Base-by-base conservation (phyloP, 1,284 basidiomycete genomes). In the Phylloporus gajari region DNA sequence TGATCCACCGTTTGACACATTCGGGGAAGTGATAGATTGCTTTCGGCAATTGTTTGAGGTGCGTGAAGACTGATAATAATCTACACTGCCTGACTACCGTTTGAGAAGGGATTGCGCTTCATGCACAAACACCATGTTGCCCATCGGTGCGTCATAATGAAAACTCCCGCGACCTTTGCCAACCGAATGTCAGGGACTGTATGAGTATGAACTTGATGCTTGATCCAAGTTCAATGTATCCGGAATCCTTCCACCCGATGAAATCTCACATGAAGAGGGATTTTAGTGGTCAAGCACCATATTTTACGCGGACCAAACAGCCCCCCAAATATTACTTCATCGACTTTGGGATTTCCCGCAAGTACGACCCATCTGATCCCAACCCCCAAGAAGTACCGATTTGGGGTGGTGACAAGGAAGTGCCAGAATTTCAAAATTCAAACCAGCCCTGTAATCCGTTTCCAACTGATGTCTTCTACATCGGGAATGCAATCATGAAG, bases 31-130 rank as follows among this genome's bases (percentile, higher is more conserved):
- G 5, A 61, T 72, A 7, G 76, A 75, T 11, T 76, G 68, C 12
- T 65, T 78, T 38, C 71, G 67, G 4, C 77, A 77, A 3, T 23
- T 77, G 8, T 76, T 77, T 0, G 75, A 75, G 69, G 76, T 76
- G 3, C 25, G 21, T n/a, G 25, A 9, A 35, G 15, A 58, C n/a
- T 12, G 15, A 23, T 58, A n/a, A 15, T 19, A n/a, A 27, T 32
- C 32, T 53, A 21, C 35, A 2, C 30, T 5, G 21, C 8, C 42
- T 67, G 23, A 63, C 4, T 27, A 44, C 30, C 25, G 17, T 27
- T n/a, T 25, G n/a, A n/a, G n/a, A n/a, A 70, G 68, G 63, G 53
- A 3, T 46, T 66, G 3, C 53, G 30, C 8, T 62, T 65, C 21
- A 69, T 70, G 59, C 48, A 69, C n/a, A 27, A 63, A 23, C 71